phyloP scores from a whole-genome alignment of 176 grass and related monocot genomes.

The Poa annua region DNA sequence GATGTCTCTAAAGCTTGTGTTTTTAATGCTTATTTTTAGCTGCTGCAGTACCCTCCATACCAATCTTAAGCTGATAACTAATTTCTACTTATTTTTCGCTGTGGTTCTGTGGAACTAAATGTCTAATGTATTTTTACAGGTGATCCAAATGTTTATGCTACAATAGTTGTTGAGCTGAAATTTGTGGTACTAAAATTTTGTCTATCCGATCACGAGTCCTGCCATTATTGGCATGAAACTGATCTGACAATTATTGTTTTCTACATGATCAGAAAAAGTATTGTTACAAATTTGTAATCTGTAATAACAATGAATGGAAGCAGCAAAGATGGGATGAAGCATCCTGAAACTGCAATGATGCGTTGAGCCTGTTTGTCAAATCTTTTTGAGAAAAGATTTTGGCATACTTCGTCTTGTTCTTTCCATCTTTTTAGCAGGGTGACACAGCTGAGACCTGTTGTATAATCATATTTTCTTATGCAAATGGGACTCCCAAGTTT shows the following conservation, averaged over 20 bases:
- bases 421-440: not conserved
- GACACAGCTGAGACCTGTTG: not conserved
- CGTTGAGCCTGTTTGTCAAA: slow-evolving; percentile 6
- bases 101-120: not conserved
- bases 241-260: not conserved
- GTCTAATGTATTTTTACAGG: not conserved
- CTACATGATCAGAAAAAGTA: not conserved
- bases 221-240: not conserved
- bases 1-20: not conserved
- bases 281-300: not conserved
- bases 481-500: not conserved
- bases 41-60: not conserved
- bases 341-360: not conserved
- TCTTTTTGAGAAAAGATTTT: not conserved
- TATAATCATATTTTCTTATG: not conserved
- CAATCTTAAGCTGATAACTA: not conserved
- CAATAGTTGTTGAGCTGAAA: not conserved
- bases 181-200: not conserved
- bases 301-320: not conserved
- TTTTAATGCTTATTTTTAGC: not conserved
- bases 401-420: not conserved
- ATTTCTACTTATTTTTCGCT: not conserved
- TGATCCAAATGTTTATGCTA: not conserved
- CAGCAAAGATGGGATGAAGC: not conserved
- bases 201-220: not conserved